These are phyloP conservation scores for Coelastrella sp. DNA, from an alignment of 139 green algal species.

Conservation along the genomic window DNA sequence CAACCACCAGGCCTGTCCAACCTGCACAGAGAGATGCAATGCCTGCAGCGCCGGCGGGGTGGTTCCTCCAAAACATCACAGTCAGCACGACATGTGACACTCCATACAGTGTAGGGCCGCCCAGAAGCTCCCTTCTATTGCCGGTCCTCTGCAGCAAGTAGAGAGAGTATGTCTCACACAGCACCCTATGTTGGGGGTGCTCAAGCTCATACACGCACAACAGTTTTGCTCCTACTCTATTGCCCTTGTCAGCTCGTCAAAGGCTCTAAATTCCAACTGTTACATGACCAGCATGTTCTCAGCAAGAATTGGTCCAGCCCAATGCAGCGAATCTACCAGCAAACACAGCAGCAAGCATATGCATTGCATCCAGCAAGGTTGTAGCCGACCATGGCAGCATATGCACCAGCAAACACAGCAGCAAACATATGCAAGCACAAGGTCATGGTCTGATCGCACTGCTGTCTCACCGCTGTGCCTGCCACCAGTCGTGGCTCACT, in stretches of 20 bases:
- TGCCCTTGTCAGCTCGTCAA: too few species aligned
- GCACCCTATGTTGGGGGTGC: neutral
- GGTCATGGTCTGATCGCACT: neutral
- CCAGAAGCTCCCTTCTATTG: constrained; percentile 19
- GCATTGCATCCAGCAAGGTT: neutral
- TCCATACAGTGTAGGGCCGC: constrained; percentile 23
- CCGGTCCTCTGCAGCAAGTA: constrained; percentile 25
- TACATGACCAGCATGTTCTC: too few species aligned
- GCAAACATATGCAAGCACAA: neutral
- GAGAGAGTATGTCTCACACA: neutral
- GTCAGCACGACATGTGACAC: constrained; percentile 30
- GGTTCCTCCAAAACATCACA: constrained; percentile 3
- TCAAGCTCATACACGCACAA: too few species aligned
- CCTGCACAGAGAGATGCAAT: constrained; percentile 33
- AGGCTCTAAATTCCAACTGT: too few species aligned
- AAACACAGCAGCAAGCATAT: neutral
- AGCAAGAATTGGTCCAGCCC: too few species aligned
- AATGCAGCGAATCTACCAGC: too few species aligned
- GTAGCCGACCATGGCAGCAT: neutral
- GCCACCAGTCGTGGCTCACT: constrained; percentile 11
- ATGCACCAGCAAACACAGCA: neutral
- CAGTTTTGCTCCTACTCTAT: too few species aligned
- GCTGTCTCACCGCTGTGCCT: constrained; percentile 16
- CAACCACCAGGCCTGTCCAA: neutral
- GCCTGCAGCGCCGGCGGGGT: constrained; percentile 8